Percentiles rank a stretch among this genome's conserved stretches.
These are phyloP conservation scores for Grammothele lineata DNA, from an alignment of 768 basidiomycete genomes.

Conservation along the genomic window DNA sequence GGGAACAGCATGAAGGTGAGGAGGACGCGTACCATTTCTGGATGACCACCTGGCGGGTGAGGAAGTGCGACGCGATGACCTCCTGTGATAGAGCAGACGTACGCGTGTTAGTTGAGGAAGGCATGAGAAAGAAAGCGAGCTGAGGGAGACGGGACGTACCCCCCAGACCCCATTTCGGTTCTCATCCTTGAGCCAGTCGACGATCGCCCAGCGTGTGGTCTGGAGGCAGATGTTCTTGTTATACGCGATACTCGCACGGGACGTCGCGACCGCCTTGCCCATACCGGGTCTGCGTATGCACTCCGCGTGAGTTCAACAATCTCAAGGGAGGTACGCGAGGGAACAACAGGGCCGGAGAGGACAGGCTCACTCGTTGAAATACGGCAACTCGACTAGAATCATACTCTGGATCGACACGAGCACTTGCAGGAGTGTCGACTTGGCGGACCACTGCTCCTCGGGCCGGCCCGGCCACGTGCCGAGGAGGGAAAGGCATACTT, in stretches of 20 bases:
- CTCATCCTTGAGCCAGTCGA: conserved; percentile 47
- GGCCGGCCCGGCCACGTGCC: conserved; percentile 53
- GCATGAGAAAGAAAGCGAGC: not conserved
- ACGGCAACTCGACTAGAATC: conserved; percentile 52
- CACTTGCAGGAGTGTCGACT: conserved; percentile 54
- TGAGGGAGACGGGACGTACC: conserved; percentile 26
- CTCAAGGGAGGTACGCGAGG: no score
- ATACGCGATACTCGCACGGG: conserved; percentile 37
- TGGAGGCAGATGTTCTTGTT: conserved; percentile 40
- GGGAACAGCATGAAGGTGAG: no score
- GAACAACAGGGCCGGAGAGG: not conserved
- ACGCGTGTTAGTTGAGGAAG: not conserved
- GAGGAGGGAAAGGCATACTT: conserved; percentile 52
- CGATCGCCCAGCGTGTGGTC: conserved; percentile 49
- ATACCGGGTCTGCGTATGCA: conserved; percentile 41
- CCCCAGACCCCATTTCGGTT: conserved; percentile 42
- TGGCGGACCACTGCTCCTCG: conserved; percentile 44
- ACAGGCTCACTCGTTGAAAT: conserved; percentile 48
- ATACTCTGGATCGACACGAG: conserved; percentile 56
- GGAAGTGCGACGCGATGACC: conserved; percentile 47
- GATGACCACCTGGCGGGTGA: conserved; percentile 36
- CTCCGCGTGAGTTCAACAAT: no score
- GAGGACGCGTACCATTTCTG: conserved; percentile 32
- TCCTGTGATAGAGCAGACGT: conserved; percentile 31
- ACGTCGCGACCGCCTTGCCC: conserved; percentile 36